Evolutionary conservation across 2,329 filamentous ascomycete species (phyloP), one percentile per base, ranked within the genome.

Genomic region (Ilyonectria destructans): DNA sequence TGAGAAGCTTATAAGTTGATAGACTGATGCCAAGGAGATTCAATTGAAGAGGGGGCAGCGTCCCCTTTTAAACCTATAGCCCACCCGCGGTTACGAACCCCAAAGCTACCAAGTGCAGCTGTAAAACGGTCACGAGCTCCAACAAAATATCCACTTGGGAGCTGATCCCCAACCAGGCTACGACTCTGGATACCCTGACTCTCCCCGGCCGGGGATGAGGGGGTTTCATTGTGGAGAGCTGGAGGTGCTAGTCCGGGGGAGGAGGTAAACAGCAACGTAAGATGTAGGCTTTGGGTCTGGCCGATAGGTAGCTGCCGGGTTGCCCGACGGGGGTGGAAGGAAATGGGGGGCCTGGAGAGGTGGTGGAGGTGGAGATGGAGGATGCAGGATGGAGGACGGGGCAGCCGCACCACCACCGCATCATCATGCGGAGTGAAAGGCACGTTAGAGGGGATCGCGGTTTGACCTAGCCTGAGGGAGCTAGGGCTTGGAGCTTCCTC

Each of bases 191-290:
- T 45, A 51, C 58, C 49, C 51, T 46, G 40, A 21, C 23, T 26
- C 48, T 62, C 40, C 37, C 40, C 29, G 35, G 49, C 58, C 13
- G 48, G 58, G 55, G 46, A 26, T 26, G 45, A 52, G 58, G 48
- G 58, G 58, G 58, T 45, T 37, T 48, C 57, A 13, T 37, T 31
- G 58, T 60, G 31, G 58, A 52, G 46, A 60, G 35, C n/a, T 55
- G 58, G 46, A 17, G 48, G 46, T 51, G 35, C 29, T 54, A 49
- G 46, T 17, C 48, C 15, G 23, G 48, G n/a, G 48, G 26, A 31
- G 6, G 48, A 49, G 46, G 13, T 19, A 4, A 51, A 31, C 7
- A 40, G 37, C 37, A 40, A 17, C 37, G 15, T 40, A 23, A 21
- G n/a, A 23, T 23, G 45, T 19, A 46, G n/a, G n/a, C 26, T 31